These are phyloP conservation scores for Suillus discolor DNA, from an alignment of 768 basidiomycete genomes.

Conservation along the genomic window DNA sequence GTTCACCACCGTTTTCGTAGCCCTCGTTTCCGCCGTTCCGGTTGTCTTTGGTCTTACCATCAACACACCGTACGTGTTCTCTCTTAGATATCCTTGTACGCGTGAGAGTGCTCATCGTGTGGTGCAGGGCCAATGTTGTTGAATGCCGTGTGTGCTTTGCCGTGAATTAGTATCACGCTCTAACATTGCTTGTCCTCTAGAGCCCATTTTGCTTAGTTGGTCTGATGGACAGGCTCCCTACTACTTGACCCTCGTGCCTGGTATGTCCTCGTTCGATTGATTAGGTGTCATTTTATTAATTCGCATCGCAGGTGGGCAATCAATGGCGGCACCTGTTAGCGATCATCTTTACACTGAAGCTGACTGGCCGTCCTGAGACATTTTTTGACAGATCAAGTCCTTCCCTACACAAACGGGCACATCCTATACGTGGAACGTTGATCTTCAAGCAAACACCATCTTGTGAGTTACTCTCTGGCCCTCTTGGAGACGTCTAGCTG, in stretches of 20 bases:
- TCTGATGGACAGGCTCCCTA: conserved; percentile 53
- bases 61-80: conserved; percentile 64
- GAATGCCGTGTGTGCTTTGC: conserved; percentile 49
- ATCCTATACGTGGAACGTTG: conserved; percentile 55
- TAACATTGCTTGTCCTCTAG: conserved; percentile 36
- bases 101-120: background rate
- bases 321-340: conserved; percentile 52
- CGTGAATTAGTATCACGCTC: background rate
- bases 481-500: background rate
- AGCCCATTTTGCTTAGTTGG: conserved; percentile 63
- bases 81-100: conserved; percentile 10
- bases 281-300: background rate
- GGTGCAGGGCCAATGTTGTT: conserved; percentile 39
- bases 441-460: conserved; percentile 43
- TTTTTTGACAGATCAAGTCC: conserved; percentile 47
- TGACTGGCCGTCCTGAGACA: conserved; percentile 15
- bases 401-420: conserved; percentile 50
- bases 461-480: conserved; percentile 43
- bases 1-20: conserved; percentile 30
- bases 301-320: conserved; percentile 50
- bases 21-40: conserved; percentile 32
- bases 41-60: conserved; percentile 52
- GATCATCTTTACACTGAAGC: conserved; percentile 10
- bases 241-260: conserved; percentile 62
- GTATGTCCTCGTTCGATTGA: conserved; percentile 36